Base-by-base conservation (phyloP, 129 eudicot genomes). In the Scalesia atractyloides region DNA sequence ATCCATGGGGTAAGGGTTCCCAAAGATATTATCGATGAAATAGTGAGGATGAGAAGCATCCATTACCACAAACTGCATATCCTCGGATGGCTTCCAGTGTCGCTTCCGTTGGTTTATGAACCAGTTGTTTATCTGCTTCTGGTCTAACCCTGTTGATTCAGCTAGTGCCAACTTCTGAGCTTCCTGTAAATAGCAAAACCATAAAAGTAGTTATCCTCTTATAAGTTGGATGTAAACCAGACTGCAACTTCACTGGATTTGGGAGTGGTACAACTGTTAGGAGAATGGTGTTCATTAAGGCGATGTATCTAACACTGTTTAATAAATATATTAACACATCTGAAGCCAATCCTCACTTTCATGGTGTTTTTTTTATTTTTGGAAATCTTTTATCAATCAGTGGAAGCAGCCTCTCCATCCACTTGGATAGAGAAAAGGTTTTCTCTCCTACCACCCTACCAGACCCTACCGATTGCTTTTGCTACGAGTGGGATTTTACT, bases 21-120 rank as follows among this genome's bases (percentile, higher is more conserved):
- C 78, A 5, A 73, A 39, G 51, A 73, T 62, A 46, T 49, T 73
- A 6, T 73, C 78, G 9, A 73, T 51, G 81, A 84, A 89, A 76
- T 89, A 89, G 64, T 85, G 70, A 22, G 85, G 96, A 81, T 80
- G 94, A 15, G 96, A 75, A 6, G 96, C 96, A 73, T 92, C 97
- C 98, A 92, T 92, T 39, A 92, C 92, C 73, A 92, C 90, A 49
- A 87, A 87, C 64, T 89, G 98, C 95, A 93, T 87, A 76, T 93
- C 98, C 72, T 89, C 96, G 0, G 96, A 86, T 0, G 96, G 96
- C 81, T 89, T 89, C 96, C 96, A 89, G 70, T 89, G 96, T 44
- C 96, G 72, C 62, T 89, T 89, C 70, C 96, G 81, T 71, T 89
- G 96, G 82, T 89, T 92, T 64, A 92, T 92, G 74, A 92, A 92